Evolutionary conservation across 768 basidiomycete genomes (phyloP), one percentile per base, ranked within the genome.

Genomic region (Daedaleopsis sinensis): DNA sequence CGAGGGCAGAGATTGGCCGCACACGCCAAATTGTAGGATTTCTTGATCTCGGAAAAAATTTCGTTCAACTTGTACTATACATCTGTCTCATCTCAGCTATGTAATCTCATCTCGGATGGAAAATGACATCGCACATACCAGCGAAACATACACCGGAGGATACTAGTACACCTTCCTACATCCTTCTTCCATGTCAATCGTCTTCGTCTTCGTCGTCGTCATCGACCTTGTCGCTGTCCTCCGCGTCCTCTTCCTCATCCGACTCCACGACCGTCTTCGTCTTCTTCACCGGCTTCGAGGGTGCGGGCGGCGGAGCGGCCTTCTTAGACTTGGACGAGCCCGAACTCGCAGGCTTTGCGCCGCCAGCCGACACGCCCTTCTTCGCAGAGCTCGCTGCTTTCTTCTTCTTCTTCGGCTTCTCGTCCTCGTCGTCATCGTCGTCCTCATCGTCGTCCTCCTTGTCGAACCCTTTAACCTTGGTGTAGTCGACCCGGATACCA

Each of bases 401-500:
- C 67, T 80, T 78, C 47, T 76, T 68, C 52, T 75, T 73, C 46
- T 75, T 74, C 24, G 80, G 81, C 46, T 79, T 79, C 62, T 80
- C 81, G 51, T 79, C 76, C 55, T 79, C 80, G 58, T 84, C 84
- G 54, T 85, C 87, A 52, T 81, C 82, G 1, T 73, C 73, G 12
- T 72, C 71, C 1, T 73, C 71, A 21, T 67, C 71, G 36, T 70
- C 72, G 21, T 59, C 66, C 3, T 61, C 61, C 19, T 68, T 42
- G 35, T 63, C 56, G 54, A 65, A 62, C 16, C 67, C 68, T 23
- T 65, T 36, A 15, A 71, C 73, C 53, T 77, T 70, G 48, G 85
- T 84, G 70, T 94, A 94, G 75, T 94, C 89, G 64, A 94, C 83
- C 65, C 79, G 85, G 43, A 80, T 74, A 36, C 90, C 90, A 42